These are phyloP conservation scores for Eimeria sp. DNA, from an alignment of 169 alveolate genomes.

Conservation along the genomic window DNA sequence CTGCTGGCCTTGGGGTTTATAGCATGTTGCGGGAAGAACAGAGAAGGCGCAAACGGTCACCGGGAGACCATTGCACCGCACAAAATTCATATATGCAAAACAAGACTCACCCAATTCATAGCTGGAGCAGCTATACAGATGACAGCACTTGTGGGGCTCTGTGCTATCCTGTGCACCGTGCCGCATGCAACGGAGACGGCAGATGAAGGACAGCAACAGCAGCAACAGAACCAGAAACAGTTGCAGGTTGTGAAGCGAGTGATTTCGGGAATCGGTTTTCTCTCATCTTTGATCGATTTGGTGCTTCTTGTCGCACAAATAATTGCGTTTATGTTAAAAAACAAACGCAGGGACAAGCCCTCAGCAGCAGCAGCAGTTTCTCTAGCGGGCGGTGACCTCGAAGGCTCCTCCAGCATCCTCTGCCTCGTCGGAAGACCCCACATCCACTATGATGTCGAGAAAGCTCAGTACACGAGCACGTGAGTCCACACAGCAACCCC, in stretches of 20 bases:
- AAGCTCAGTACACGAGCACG: not conserved
- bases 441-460: not conserved
- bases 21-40: not conserved
- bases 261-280: not conserved
- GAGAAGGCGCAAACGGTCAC: too few relatives aligned
- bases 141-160: not conserved
- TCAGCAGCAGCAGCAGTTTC: not conserved
- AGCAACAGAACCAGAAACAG: not conserved
- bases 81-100: not conserved
- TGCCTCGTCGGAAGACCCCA: constrained; percentile 6
- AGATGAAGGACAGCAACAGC: too few relatives aligned
- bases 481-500: not conserved
- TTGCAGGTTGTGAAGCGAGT: not conserved
- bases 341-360: not conserved
- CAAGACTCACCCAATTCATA: not conserved
- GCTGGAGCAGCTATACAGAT: not conserved
- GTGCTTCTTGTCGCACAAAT: not conserved
- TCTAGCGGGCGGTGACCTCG: not conserved
- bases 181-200: not conserved
- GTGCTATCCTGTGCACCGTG: not conserved
- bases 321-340: not conserved
- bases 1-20: not conserved
- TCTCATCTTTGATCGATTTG: not conserved
- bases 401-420: not conserved
- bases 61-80: not conserved